Conservation (phyloP, 495 filamentous ascomycete genomes). For the Xanthoparmelia taractica region DNA sequence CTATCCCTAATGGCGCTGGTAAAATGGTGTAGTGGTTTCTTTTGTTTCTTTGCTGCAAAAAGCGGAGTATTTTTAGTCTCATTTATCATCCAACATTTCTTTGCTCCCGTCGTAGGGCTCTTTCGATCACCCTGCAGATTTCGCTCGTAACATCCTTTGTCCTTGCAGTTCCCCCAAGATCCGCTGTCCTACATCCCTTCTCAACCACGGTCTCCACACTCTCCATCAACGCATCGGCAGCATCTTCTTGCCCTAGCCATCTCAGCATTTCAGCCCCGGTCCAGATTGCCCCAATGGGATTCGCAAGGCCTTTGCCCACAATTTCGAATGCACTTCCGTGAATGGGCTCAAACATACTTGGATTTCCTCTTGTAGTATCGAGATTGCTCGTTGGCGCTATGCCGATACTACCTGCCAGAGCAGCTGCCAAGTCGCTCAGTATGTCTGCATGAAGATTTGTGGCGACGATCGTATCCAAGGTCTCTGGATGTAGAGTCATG, state of each 20-base stretch:
- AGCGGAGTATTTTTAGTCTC: neutral
- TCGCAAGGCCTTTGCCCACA: constrained; percentile 62
- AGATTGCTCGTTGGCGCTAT: constrained; percentile 57
- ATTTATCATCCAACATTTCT: neutral
- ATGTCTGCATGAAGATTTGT: constrained; percentile 53
- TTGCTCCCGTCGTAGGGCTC: constrained; percentile 17
- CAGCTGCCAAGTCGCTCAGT: constrained; percentile 50
- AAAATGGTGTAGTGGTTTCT: too few relatives aligned
- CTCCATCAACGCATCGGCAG: constrained; percentile 48
- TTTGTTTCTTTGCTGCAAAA: too few relatives aligned
- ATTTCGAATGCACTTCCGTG: constrained; percentile 67
- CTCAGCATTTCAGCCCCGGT: constrained; percentile 59
- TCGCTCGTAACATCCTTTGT: constrained; percentile 56
- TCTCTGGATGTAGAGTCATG: constrained; percentile 49
- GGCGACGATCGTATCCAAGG: constrained; percentile 49
- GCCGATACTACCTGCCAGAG: constrained; percentile 49
- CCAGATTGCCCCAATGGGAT: constrained; percentile 66
- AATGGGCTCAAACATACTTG: constrained; percentile 62
- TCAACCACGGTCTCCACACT: constrained; percentile 56
- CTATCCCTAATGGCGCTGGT: too few relatives aligned
- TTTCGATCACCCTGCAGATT: constrained; percentile 51
- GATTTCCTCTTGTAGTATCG: constrained; percentile 52
- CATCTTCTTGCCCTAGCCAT: constrained; percentile 53
- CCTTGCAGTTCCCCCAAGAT: constrained; percentile 48
- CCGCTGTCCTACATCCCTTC: constrained; percentile 49